Evolutionary conservation across 371 early-diverging fungal genomes (phyloP), one percentile per base, ranked within the genome.

Genomic region (Mucor mucedo): DNA sequence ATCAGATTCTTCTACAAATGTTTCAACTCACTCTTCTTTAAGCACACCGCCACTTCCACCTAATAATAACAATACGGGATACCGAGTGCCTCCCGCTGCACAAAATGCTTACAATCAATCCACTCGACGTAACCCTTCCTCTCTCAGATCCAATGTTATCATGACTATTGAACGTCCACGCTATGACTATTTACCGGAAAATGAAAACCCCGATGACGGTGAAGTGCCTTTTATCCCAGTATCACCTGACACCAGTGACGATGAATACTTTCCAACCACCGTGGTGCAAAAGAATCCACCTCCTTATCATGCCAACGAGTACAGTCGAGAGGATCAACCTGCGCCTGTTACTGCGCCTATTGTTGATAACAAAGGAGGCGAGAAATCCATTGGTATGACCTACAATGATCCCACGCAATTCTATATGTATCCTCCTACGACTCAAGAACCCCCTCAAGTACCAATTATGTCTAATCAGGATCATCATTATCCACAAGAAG

Each of bases 241-340:
- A 16, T 71, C 72, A 44, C 72, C 72, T 50, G 72, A 71, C 41
- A 63, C 71, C 40, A 67, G 68, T 28, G 72, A 71, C 62, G 72
- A 71, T 47, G 68, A 62, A 29, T 40, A 21, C 21, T 28, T 30
- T 30, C 44, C 44, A 5, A 42, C 10, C 44, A 42, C 44, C 44
- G 44, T 13, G n/a, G 14, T 47, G 5, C 16, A 21, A 21, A 16
- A 16, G 1, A 21, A 41, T 13, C 28, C 29, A 10, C 42, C 40
- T 16, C 52, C 35, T 8, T 35, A 57, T 6, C 63, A 16, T 16
- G 58, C 13, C 3, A 58, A 58, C 21, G 58, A 47, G 8, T 52
- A 29, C 38, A 33, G 45, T 11, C 29, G 40, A 13, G 53, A 38
- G 33, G 35, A 35, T 2, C 27, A 30, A n/a, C 11, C 38, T 10